phyloP scores from a whole-genome alignment of 345 rosid genomes.

The Linum usitatissimum region DNA sequence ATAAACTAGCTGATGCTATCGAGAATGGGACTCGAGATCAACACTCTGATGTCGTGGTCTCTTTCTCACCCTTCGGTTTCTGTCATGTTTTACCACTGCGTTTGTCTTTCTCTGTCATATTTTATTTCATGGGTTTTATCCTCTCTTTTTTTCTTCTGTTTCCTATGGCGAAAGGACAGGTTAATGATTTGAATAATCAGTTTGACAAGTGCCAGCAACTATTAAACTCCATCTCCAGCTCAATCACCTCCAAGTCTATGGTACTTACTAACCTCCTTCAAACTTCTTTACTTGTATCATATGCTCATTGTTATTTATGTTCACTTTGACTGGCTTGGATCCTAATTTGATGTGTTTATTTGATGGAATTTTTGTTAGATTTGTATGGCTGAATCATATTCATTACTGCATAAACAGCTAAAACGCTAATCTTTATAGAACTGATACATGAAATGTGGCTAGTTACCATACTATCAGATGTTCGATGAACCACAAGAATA shows the following conservation, averaged over 20 bases:
- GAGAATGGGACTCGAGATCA: slow-evolving; percentile 75
- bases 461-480: not conserved
- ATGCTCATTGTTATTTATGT: not conserved
- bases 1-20: slow-evolving; percentile 52
- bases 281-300: not conserved
- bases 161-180: slow-evolving; percentile 22
- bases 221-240: slow-evolving; percentile 61
- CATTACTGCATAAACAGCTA: not conserved
- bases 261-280: slow-evolving; percentile 19
- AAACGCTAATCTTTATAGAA: not conserved
- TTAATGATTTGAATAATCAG: slow-evolving; percentile 57
- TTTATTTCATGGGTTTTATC: not conserved
- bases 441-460: not conserved
- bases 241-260: slow-evolving; percentile 54
- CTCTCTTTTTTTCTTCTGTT: not conserved
- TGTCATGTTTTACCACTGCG: not conserved
- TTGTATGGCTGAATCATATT: too few species aligned
- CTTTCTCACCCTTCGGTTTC: not conserved
- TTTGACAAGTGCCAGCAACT: slow-evolving; percentile 91
- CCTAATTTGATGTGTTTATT: not conserved
- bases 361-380: too few species aligned
- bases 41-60: slow-evolving; percentile 69
- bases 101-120: not conserved
- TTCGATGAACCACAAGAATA: not conserved
- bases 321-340: not conserved